phyloP scores from a whole-genome alignment of 345 rosid genomes.

The Tarenaya hassleriana region DNA sequence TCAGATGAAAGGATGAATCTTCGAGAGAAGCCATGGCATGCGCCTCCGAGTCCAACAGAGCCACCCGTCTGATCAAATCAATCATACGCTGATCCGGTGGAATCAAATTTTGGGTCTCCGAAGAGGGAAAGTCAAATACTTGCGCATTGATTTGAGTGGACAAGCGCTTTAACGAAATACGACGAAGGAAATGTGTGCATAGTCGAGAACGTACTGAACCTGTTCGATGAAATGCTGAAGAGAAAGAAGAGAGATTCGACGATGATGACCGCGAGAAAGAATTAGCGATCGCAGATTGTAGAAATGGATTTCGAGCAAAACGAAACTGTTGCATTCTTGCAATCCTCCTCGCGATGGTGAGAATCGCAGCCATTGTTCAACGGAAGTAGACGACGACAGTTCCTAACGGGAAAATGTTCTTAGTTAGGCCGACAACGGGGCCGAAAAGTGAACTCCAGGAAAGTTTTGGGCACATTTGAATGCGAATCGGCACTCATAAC shows the following conservation, averaged over 20 bases:
- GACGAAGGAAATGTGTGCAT: constrained; percentile 10
- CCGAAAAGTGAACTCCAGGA: neutral
- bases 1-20: constrained; percentile 38
- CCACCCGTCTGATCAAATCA: constrained; percentile 39
- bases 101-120: constrained; percentile 8
- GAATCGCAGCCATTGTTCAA: constrained; percentile 22
- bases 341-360: constrained; percentile 15
- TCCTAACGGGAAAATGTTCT: neutral
- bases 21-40: constrained; percentile 51
- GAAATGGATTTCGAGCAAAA: neutral
- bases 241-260: constrained; percentile 16
- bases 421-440: neutral
- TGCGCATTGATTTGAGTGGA: constrained; percentile 27
- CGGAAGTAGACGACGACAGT: neutral
- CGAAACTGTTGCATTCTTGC: constrained; percentile 1
- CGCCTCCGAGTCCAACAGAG: constrained; percentile 39
- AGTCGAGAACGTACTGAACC: constrained; percentile 16
- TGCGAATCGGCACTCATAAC: neutral
- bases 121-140: constrained; percentile 24
- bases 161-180: constrained; percentile 26
- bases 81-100: constrained; percentile 27
- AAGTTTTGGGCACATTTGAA: neutral
- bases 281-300: neutral
- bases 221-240: constrained; percentile 51
- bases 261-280: constrained; percentile 11